Conservation (phyloP, 2,329 filamentous ascomycete genomes). For the Coniochaeta ligniaria region DNA sequence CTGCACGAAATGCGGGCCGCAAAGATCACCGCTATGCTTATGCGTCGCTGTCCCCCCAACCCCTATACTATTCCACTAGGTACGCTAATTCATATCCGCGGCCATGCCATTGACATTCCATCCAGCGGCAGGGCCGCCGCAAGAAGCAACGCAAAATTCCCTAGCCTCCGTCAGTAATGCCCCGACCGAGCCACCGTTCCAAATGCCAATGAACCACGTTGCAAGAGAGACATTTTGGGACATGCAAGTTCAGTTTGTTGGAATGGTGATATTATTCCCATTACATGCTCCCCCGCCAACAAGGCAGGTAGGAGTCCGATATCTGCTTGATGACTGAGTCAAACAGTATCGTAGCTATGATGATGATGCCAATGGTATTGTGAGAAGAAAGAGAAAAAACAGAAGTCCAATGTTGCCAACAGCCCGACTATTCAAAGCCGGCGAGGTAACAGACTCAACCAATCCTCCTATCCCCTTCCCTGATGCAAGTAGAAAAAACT, state of each 20-base stretch:
- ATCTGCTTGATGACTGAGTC: neutral
- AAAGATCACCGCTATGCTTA: neutral
- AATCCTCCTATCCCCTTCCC: neutral
- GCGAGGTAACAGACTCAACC: neutral
- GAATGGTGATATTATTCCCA: neutral
- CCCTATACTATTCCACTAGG: too few relatives aligned
- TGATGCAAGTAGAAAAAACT: neutral
- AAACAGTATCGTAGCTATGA: neutral
- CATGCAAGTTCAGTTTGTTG: neutral
- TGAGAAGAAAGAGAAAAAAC: neutral
- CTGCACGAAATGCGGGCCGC: neutral
- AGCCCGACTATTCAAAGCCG: neutral
- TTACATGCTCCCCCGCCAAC: neutral
- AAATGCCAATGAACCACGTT: neutral
- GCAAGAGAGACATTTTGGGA: too few relatives aligned
- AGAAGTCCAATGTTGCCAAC: neutral
- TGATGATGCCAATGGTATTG: neutral
- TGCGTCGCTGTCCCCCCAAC: too few relatives aligned
- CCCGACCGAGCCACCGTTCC: too few relatives aligned
- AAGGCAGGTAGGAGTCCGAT: neutral
- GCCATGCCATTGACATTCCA: too few relatives aligned
- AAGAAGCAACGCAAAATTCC: too few relatives aligned
- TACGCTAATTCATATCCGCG: too few relatives aligned
- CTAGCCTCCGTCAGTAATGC: too few relatives aligned
- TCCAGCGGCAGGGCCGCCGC: too few relatives aligned